Percentiles rank a stretch among this genome's conserved stretches.
Evolutionary conservation across 352 stramenopile species (phyloP).

Genomic region (Thalassiosira ordinaria): DNA sequence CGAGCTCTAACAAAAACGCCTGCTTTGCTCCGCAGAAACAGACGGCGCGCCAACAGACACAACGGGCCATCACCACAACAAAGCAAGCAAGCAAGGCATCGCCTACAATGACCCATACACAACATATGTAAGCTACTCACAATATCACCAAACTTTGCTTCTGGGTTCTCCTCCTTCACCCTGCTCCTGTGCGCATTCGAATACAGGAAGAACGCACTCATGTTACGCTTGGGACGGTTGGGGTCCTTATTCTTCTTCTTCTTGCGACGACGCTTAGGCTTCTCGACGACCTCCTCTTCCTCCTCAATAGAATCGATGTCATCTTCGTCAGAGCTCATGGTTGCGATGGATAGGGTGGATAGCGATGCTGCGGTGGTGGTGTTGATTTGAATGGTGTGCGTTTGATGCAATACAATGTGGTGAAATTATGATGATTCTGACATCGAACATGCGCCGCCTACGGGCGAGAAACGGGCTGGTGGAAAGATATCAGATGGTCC

Average conservation of each 20-base stretch:
- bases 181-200: constrained; percentile 90
- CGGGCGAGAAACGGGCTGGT: no score
- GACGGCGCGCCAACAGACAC: not conserved
- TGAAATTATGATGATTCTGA: no score
- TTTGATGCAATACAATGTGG: no score
- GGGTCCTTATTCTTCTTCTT: constrained; percentile 87
- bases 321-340: constrained; percentile 50
- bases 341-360: constrained; percentile 17
- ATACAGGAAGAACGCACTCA: constrained; percentile 95
- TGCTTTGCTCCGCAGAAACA: not conserved
- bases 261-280: constrained; percentile 37
- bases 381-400: no score
- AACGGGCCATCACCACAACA: not conserved
- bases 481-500: no score
- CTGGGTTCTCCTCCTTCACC: constrained; percentile 90
- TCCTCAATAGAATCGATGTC: constrained; percentile 45
- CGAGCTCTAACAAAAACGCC: no score
- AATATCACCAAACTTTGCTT: constrained; percentile 93
- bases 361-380: no score
- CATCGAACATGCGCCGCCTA: no score
- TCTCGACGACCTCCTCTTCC: constrained; percentile 30
- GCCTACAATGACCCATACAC: no score
- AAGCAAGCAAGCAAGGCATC: not conserved
- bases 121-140: constrained; percentile 64
- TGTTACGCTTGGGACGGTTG: constrained; percentile 90